These are phyloP conservation scores for Cercospora zeae-maydis DNA, from an alignment of 2,329 filamentous ascomycete species.

Conservation along the genomic window DNA sequence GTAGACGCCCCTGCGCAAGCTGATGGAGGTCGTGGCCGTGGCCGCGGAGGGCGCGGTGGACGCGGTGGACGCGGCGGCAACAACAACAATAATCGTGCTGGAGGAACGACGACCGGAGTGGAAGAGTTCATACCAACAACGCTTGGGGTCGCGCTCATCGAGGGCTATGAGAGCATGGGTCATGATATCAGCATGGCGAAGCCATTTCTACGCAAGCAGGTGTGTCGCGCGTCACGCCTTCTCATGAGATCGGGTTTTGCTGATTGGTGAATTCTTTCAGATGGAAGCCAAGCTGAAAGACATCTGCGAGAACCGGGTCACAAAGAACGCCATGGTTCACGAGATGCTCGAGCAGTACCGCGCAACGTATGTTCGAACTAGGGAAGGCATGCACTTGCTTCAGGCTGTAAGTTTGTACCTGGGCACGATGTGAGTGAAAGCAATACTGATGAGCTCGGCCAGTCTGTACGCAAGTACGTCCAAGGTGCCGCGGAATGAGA, in stretches of 20 bases:
- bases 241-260: background rate
- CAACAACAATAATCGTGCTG: conserved; percentile 46
- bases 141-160: conserved; percentile 83
- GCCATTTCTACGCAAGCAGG: conserved; percentile 89
- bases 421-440: background rate
- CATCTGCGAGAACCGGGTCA: conserved; percentile 83
- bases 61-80: conserved; percentile 50
- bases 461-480: conserved; percentile 9
- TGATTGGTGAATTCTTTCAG: conserved; percentile 31
- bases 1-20: conserved; percentile 39
- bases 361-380: conserved; percentile 77
- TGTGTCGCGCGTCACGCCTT: conserved; percentile 28
- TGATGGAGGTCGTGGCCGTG: conserved; percentile 38
- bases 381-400: conserved; percentile 65
- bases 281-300: conserved; percentile 97
- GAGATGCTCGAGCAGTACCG: conserved; percentile 85
- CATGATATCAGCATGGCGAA: conserved; percentile 91
- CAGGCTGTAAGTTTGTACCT: conserved; percentile 46
- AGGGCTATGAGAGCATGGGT: conserved; percentile 92
- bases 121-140: conserved; percentile 91
- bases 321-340: conserved; percentile 68
- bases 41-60: conserved; percentile 38
- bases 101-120: conserved; percentile 49
- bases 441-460: conserved; percentile 5
- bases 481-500: conserved; percentile 1